A percentile compares a stretch with the other conserved stretches of the same genome.
These are phyloP conservation scores for Calonectria henricotiae DNA, from an alignment of 2,329 filamentous ascomycete genomes.

Conservation along the genomic window DNA sequence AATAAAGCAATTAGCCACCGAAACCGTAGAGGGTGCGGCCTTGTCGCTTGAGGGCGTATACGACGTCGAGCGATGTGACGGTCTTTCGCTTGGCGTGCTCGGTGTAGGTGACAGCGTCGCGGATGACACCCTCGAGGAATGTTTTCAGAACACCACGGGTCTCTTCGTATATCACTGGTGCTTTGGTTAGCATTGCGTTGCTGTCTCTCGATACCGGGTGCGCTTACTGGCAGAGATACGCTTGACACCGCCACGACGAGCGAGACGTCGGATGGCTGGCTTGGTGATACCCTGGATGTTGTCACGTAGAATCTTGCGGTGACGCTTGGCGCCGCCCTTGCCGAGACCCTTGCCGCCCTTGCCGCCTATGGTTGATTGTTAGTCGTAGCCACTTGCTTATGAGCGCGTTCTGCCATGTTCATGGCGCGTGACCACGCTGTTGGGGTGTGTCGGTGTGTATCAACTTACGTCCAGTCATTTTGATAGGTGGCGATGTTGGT, in stretches of 20 bases:
- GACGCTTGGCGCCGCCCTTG: constrained; percentile 98
- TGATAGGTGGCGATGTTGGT: constrained; percentile 43
- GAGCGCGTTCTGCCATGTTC: too few species aligned
- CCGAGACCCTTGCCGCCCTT: constrained; percentile 98
- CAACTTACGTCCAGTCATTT: constrained; percentile 82
- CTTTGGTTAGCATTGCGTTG: constrained; percentile 72
- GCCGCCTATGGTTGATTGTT: constrained; percentile 74
- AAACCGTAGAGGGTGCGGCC: constrained; percentile 87
- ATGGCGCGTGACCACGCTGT: too few species aligned
- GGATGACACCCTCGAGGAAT: constrained; percentile 84
- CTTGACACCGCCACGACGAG: constrained; percentile 99
- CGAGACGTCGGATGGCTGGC: constrained; percentile 98
- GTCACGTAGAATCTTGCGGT: constrained; percentile 99
- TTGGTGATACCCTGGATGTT: constrained; percentile 99
- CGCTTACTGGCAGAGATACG: constrained; percentile 94
- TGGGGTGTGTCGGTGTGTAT: background rate
- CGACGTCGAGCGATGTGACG: constrained; percentile 79
- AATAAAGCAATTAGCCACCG: constrained; percentile 78
- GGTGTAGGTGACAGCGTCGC: constrained; percentile 84
- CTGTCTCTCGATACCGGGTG: constrained; percentile 74
- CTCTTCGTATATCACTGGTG: constrained; percentile 82
- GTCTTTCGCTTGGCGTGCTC: constrained; percentile 89
- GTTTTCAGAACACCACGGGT: constrained; percentile 84
- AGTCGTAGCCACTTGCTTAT: constrained; percentile 53
- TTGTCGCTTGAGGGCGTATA: constrained; percentile 80